These are phyloP conservation scores for Tolypocladium tropicale DNA, from an alignment of 2,329 filamentous ascomycete genomes.

Conservation along the genomic window DNA sequence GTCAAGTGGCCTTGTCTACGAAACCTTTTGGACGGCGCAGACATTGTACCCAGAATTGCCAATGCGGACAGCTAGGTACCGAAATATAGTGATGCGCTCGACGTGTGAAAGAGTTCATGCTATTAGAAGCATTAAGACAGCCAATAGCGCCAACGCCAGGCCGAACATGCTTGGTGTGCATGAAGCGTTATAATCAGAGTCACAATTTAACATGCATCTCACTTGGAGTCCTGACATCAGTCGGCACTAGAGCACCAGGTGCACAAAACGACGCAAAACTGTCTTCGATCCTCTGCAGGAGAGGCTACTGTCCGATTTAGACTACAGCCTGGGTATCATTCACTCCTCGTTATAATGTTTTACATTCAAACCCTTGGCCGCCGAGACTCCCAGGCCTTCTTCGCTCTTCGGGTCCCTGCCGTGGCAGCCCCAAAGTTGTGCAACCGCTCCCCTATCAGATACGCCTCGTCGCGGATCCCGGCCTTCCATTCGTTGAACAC, in stretches of 20 bases:
- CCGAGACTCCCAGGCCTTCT: constrained; percentile 26
- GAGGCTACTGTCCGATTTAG: background rate
- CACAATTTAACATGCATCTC: background rate
- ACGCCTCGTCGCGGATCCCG: constrained; percentile 85
- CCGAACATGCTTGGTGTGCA: background rate
- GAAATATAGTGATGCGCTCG: too few relatives aligned
- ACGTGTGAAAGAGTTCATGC: too few relatives aligned
- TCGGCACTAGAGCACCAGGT: background rate
- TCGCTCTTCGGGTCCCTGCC: constrained; percentile 23
- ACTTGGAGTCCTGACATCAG: background rate
- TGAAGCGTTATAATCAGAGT: background rate
- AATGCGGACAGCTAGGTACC: too few relatives aligned
- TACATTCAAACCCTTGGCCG: background rate
- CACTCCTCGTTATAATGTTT: background rate
- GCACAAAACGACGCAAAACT: too few relatives aligned
- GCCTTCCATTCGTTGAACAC: constrained; percentile 68
- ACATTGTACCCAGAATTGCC: too few relatives aligned
- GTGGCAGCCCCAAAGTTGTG: constrained; percentile 72
- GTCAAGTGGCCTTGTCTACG: too few relatives aligned
- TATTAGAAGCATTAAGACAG: too few relatives aligned
- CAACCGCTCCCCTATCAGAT: constrained; percentile 84
- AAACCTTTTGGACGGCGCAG: too few relatives aligned
- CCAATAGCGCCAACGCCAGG: too few relatives aligned
- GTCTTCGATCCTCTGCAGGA: background rate
- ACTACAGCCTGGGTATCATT: constrained; percentile 2